These are phyloP conservation scores for Penicillium antarcticum DNA, from an alignment of 495 filamentous ascomycete species.

Conservation along the genomic window DNA sequence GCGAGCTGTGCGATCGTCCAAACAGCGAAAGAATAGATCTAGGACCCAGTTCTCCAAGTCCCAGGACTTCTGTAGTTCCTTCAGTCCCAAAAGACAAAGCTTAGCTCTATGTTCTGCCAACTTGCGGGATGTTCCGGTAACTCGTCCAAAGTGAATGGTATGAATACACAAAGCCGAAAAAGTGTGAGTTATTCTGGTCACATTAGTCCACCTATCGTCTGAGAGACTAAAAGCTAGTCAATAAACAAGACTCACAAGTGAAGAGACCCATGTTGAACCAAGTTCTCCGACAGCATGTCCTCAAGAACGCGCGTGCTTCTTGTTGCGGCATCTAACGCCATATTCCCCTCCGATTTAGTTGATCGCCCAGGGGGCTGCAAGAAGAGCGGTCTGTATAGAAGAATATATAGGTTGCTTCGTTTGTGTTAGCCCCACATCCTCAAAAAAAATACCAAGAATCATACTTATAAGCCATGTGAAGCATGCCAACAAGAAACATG, in stretches of 20 bases:
- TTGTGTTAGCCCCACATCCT: neutral
- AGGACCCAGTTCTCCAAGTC: constrained; percentile 47
- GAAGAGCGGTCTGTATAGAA: constrained; percentile 38
- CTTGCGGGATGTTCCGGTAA: constrained; percentile 34
- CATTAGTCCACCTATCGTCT: neutral
- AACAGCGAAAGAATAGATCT: constrained; percentile 42
- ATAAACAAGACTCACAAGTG: constrained; percentile 33
- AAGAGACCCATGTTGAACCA: constrained; percentile 42
- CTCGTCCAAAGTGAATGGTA: constrained; percentile 41
- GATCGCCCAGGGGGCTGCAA: constrained; percentile 24
- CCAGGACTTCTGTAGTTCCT: constrained; percentile 48
- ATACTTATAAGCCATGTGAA: constrained; percentile 46
- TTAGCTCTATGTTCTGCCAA: constrained; percentile 47
- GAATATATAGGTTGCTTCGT: constrained; percentile 36
- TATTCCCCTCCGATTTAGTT: constrained; percentile 25
- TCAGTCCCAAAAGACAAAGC: constrained; percentile 41
- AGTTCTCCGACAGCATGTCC: constrained; percentile 44
- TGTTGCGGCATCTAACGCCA: constrained; percentile 42
- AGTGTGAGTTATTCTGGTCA: constrained; percentile 40
- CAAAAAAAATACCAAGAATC: neutral
- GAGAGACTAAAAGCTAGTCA: too few species aligned
- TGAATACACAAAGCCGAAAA: constrained; percentile 49
- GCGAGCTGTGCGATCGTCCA: constrained; percentile 42
- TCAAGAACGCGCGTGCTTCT: constrained; percentile 43
- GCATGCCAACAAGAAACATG: constrained; percentile 37